A percentile compares a stretch with the other conserved stretches of the same genome.
phyloP scores from a whole-genome alignment of 2,329 filamentous ascomycete genomes.

The Endoconidiophora laricicola region DNA sequence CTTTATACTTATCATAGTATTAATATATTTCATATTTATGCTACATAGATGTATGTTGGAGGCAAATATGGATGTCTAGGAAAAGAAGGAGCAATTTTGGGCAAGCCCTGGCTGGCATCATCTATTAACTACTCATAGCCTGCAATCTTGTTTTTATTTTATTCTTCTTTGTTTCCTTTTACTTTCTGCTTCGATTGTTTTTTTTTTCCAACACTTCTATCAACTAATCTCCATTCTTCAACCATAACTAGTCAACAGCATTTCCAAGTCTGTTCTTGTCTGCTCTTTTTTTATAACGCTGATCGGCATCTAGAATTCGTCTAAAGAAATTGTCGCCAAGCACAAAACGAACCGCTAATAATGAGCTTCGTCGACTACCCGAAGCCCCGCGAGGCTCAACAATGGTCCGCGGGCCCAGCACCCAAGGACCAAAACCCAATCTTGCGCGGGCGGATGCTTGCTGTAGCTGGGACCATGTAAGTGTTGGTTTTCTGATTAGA shows the following conservation, averaged over 20 bases:
- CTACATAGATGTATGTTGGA: too few species aligned
- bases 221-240: background rate
- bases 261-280: background rate
- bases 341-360: background rate
- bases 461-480: slow-evolving; percentile 45
- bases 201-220: background rate
- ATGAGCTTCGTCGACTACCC: slow-evolving; percentile 29
- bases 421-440: slow-evolving; percentile 47
- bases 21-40: too few species aligned
- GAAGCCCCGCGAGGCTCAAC: slow-evolving; percentile 20
- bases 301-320: background rate
- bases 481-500: slow-evolving; percentile 15
- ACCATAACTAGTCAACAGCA: too few species aligned
- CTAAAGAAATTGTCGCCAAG: too few species aligned
- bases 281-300: background rate
- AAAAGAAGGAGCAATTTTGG: too few species aligned
- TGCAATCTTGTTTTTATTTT: too few species aligned
- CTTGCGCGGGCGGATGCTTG: slow-evolving; percentile 47
- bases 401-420: slow-evolving; percentile 21
- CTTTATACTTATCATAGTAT: too few species aligned
- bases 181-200: background rate
- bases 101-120: too few species aligned
- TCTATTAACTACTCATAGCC: too few species aligned
- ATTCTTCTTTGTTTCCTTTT: background rate
- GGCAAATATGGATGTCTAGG: too few species aligned